phyloP scores from a whole-genome alignment of 106 monocot genomes.

The Cymbidium sinense region DNA sequence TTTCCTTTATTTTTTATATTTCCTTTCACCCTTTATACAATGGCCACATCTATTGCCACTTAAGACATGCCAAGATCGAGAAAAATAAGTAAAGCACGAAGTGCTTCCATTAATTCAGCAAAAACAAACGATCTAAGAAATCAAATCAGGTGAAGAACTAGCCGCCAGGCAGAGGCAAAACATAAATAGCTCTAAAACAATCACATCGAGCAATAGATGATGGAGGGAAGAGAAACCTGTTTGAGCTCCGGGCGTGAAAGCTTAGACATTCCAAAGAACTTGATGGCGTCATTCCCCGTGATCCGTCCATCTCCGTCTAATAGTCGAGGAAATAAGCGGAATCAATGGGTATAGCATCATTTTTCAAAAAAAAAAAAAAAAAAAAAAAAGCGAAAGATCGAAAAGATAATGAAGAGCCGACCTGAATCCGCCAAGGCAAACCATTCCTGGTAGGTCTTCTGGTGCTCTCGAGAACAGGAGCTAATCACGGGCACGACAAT shows the following conservation, averaged over 20 bases:
- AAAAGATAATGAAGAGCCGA: constrained; percentile 10
- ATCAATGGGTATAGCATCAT: neutral
- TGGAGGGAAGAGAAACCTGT: constrained; percentile 33
- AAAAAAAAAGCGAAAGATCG: neutral
- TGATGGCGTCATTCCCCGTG: constrained; percentile 67
- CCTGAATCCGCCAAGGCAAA: constrained; percentile 73
- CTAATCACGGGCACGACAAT: constrained; percentile 11
- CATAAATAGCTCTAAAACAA: neutral
- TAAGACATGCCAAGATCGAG: neutral
- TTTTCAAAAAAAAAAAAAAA: neutral
- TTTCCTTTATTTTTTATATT: neutral
- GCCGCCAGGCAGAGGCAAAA: neutral
- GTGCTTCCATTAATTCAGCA: neutral
- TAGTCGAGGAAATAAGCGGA: neutral
- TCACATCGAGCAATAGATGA: neutral
- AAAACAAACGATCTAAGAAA: neutral
- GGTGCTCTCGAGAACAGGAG: constrained; percentile 44
- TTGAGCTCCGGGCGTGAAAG: constrained; percentile 66
- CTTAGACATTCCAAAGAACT: constrained; percentile 71
- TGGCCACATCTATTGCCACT: neutral
- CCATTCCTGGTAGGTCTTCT: constrained; percentile 60
- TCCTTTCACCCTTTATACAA: neutral
- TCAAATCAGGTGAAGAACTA: neutral
- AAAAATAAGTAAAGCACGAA: neutral
- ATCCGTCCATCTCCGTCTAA: constrained; percentile 76